Evolutionary conservation across 73 alveolate genomes (phyloP).

Genomic region (Paramecium tetraurelia): DNA sequence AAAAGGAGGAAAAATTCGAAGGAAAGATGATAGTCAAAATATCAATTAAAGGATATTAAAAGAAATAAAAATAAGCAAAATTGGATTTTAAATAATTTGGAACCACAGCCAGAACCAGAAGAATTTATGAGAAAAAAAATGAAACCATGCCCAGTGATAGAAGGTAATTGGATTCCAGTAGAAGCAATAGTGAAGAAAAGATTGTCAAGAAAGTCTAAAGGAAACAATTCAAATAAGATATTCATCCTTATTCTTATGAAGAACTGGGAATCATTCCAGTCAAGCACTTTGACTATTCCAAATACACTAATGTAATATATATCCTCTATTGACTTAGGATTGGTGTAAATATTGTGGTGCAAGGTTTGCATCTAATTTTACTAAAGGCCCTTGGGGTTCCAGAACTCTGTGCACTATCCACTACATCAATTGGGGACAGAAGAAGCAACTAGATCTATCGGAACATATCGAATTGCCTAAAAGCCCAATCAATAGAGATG

Average conservation of each 20-base stretch:
- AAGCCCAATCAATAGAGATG: conserved; percentile 62
- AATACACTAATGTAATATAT: background rate
- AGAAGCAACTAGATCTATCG: conserved; percentile 54
- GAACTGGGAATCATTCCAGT: conserved; percentile 37
- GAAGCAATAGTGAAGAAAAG: background rate
- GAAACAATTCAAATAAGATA: background rate
- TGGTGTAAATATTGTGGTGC: conserved; percentile 77
- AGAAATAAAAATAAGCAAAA: background rate
- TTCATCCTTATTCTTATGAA: conserved; percentile 29
- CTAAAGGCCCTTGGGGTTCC: conserved; percentile 73
- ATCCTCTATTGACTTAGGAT: conserved; percentile 11
- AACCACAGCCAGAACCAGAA: conserved; percentile 25
- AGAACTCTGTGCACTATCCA: conserved; percentile 65
- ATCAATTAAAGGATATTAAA: background rate
- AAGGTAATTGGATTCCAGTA: background rate
- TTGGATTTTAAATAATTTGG: background rate
- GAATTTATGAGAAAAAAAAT: background rate
- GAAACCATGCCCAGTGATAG: background rate
- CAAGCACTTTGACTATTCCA: background rate
- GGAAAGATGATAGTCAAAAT: background rate
- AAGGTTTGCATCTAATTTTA: conserved; percentile 55
- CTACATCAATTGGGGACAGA: conserved; percentile 63
- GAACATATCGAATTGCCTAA: conserved; percentile 58
- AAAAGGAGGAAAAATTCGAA: background rate
- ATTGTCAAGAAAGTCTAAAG: background rate